Conservation (phyloP, 2,329 filamentous ascomycete genomes). For the Ophiostoma sp. region DNA sequence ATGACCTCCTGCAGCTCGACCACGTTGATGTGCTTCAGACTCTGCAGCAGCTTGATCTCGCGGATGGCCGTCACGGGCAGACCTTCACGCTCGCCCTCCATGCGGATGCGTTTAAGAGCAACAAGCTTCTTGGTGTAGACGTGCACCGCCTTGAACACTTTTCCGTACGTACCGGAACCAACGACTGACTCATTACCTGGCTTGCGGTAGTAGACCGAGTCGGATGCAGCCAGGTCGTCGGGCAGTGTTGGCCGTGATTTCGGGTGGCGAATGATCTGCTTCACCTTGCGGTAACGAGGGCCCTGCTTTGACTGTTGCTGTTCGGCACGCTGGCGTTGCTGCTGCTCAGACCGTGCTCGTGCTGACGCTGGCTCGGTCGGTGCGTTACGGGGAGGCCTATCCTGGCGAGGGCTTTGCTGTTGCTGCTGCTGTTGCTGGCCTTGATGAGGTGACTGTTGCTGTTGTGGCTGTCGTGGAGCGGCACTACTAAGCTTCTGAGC, state of each 20-base stretch:
- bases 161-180: conserved; percentile 92
- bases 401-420: conserved; percentile 20
- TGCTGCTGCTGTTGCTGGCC: conserved; percentile 33
- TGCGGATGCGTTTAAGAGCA: conserved; percentile 85
- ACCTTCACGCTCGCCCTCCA: conserved; percentile 89
- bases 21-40: conserved; percentile 77
- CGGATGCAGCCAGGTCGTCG: conserved; percentile 71
- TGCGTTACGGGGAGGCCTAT: conserved; percentile 45
- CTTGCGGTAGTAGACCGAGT: conserved; percentile 92
- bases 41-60: conserved; percentile 90
- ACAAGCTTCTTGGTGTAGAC: conserved; percentile 85
- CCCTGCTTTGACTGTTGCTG: conserved; percentile 38
- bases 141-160: conserved; percentile 91
- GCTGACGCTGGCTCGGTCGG: conserved; percentile 57
- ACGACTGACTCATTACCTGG: conserved; percentile 97
- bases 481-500: conserved; percentile 68
- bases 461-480: conserved; percentile 39
- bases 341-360: conserved; percentile 38
- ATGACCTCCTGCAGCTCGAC: conserved; percentile 87
- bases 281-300: conserved; percentile 61
- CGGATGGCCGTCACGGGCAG: conserved; percentile 89
- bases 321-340: conserved; percentile 27
- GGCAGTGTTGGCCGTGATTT: conserved; percentile 71
- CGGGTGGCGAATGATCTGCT: conserved; percentile 66
- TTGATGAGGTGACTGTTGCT: conserved; percentile 15